A percentile compares a stretch with the other conserved stretches of the same genome.
Evolutionary conservation across 192 early-diverging fungal genomes (phyloP).

Genomic region (Coemansia sp.): DNA sequence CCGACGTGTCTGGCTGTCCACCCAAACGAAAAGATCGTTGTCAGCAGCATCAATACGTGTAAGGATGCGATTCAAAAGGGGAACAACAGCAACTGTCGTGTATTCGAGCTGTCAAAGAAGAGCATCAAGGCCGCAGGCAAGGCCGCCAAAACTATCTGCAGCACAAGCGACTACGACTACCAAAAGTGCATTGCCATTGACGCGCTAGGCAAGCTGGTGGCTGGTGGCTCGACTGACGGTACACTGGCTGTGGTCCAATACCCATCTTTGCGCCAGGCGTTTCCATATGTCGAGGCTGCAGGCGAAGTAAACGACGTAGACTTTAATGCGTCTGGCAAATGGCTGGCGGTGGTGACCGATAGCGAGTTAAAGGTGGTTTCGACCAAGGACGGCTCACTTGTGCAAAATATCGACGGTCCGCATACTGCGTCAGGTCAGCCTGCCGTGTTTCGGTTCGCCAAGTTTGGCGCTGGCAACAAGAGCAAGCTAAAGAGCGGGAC

Average conservation of each 20-base stretch:
- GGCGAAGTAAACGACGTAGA: slow-evolving; percentile 51
- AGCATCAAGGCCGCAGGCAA: slow-evolving; percentile 25
- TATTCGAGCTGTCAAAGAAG: slow-evolving; percentile 64
- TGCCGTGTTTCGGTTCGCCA: slow-evolving; percentile 45
- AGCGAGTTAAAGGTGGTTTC: slow-evolving; percentile 35
- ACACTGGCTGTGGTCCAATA: slow-evolving; percentile 45
- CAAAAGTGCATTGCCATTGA: slow-evolving; percentile 42
- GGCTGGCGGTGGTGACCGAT: slow-evolving; percentile 44
- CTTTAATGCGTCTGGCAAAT: slow-evolving; percentile 34
- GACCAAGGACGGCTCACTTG: slow-evolving; percentile 21
- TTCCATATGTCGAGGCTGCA: slow-evolving; percentile 41
- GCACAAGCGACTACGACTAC: slow-evolving; percentile 46
- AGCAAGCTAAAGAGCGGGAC: slow-evolving; percentile 4
- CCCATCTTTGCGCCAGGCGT: slow-evolving; percentile 36
- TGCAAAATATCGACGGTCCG: slow-evolving; percentile 45
- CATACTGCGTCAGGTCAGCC: slow-evolving; percentile 29
- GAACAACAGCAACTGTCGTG: slow-evolving; percentile 76
- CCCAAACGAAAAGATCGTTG: slow-evolving; percentile 68
- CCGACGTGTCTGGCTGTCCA: slow-evolving; percentile 80
- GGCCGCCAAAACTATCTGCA: slow-evolving; percentile 32
- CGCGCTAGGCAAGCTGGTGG: slow-evolving; percentile 34
- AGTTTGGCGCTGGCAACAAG: slow-evolving; percentile 30
- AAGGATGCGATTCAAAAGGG: slow-evolving; percentile 67
- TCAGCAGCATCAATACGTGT: slow-evolving; percentile 75
- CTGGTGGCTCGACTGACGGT: slow-evolving; percentile 49